These are phyloP conservation scores for Sonneratia caseolaris DNA, from an alignment of 345 rosid genomes.

Conservation along the genomic window DNA sequence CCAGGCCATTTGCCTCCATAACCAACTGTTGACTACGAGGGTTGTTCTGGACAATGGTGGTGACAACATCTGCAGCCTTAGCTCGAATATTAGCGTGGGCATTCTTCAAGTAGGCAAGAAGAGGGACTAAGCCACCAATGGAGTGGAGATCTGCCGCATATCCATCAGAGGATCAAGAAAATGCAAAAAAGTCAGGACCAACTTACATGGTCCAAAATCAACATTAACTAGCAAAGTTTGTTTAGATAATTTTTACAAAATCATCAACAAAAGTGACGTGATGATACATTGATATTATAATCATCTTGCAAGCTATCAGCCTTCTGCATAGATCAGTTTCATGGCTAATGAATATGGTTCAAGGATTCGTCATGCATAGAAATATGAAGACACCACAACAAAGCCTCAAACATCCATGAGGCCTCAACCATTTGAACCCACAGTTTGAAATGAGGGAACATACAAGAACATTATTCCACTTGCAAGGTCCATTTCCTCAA, in stretches of 20 bases:
- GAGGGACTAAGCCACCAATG: slow-evolving; percentile 83
- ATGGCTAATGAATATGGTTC: background rate
- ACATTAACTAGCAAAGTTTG: background rate
- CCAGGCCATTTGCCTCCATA: slow-evolving; percentile 93
- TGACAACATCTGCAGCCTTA: slow-evolving; percentile 74
- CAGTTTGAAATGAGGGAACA: background rate
- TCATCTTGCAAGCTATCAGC: background rate
- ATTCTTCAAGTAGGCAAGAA: slow-evolving; percentile 67
- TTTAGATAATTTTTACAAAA: background rate
- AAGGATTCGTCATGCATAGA: background rate
- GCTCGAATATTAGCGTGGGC: slow-evolving; percentile 71
- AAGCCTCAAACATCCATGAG: background rate
- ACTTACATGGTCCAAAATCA: no score
- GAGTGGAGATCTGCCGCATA: slow-evolving; percentile 64
- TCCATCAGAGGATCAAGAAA: background rate
- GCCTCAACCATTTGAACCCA: background rate
- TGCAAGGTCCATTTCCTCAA: background rate
- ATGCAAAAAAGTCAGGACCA: background rate
- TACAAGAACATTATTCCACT: background rate
- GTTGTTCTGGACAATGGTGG: slow-evolving; percentile 88
- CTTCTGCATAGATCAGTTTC: background rate
- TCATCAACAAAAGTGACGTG: background rate
- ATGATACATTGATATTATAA: background rate
- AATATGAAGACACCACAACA: background rate
- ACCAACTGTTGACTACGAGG: slow-evolving; percentile 79